Evolutionary conservation across 768 basidiomycete genomes (phyloP).

Genomic region (Phlegmacium glaucopus): DNA sequence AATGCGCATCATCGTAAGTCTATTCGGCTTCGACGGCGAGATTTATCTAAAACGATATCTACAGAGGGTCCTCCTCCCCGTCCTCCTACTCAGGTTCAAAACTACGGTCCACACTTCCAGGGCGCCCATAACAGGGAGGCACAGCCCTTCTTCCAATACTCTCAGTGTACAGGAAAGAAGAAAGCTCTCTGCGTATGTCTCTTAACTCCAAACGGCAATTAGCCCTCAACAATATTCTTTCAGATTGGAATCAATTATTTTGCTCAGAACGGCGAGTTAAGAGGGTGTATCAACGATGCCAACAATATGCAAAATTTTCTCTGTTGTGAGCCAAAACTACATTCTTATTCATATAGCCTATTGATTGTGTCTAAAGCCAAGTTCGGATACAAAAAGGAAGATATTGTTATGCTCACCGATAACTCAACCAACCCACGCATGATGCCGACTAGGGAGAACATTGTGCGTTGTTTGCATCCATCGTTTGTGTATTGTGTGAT

Average conservation of each 20-base stretch:
- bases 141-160: conserved; percentile 79
- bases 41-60: neutral
- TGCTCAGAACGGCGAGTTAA: conserved; percentile 61
- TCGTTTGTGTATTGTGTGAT: neutral
- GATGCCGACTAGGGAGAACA: conserved; percentile 78
- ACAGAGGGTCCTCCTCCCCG: conserved; percentile 41
- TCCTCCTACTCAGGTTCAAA: conserved; percentile 56
- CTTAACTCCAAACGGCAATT: neutral
- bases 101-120: conserved; percentile 60
- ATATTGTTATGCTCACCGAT: conserved; percentile 87
- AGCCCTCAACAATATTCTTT: neutral
- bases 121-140: conserved; percentile 39
- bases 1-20: conserved; percentile 13
- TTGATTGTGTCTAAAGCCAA: conserved; percentile 32
- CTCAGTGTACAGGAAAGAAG: conserved; percentile 82
- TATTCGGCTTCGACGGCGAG: no score
- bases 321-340: conserved; percentile 41
- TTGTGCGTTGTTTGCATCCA: conserved; percentile 41
- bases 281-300: conserved; percentile 93
- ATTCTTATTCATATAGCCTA: neutral
- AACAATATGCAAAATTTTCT: conserved; percentile 79
- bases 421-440: conserved; percentile 58
- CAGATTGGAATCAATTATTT: conserved; percentile 91
- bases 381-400: conserved; percentile 67
- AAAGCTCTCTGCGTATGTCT: conserved; percentile 81